Conservation (phyloP, 305 asterid genomes). For the Fraxinus xanthoxyloides region DNA sequence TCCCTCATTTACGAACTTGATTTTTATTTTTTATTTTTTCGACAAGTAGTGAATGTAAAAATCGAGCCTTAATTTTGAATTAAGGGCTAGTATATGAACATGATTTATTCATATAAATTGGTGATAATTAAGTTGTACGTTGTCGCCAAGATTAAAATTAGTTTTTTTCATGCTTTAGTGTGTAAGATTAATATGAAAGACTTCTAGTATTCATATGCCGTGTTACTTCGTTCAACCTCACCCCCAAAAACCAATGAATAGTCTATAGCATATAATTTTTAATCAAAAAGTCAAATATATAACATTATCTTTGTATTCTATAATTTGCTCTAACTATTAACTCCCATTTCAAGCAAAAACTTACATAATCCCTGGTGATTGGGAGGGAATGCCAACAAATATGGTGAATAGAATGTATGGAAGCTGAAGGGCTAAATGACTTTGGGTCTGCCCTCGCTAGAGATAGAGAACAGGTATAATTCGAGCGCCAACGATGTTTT, state of each 20-base stretch:
- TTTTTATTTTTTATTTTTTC: too few species aligned
- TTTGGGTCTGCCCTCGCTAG: not conserved
- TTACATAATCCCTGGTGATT: too few species aligned
- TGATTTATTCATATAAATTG: not conserved
- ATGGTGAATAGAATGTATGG: too few species aligned
- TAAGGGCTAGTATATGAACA: not conserved
- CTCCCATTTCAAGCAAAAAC: too few species aligned
- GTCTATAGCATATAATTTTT: not conserved
- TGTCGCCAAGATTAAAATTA: not conserved
- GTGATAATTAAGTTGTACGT: not conserved
- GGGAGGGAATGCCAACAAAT: too few species aligned
- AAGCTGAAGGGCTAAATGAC: too few species aligned
- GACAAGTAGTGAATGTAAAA: too few species aligned
- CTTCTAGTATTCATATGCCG: conserved; percentile 16
- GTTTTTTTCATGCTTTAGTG: not conserved
- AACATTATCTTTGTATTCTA: conserved; percentile 5
- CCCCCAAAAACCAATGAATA: not conserved
- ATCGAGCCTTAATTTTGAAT: not conserved
- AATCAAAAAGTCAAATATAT: conserved; percentile 16
- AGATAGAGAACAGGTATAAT: too few species aligned
- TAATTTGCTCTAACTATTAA: conserved; percentile 9
- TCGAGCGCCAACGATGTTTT: too few species aligned
- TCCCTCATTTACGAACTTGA: too few species aligned
- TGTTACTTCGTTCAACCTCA: conserved; percentile 11
- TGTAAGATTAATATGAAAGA: conserved; percentile 1